Conservation (phyloP, 2,329 filamentous ascomycete species). For the Phaeosphaeria sp. region DNA sequence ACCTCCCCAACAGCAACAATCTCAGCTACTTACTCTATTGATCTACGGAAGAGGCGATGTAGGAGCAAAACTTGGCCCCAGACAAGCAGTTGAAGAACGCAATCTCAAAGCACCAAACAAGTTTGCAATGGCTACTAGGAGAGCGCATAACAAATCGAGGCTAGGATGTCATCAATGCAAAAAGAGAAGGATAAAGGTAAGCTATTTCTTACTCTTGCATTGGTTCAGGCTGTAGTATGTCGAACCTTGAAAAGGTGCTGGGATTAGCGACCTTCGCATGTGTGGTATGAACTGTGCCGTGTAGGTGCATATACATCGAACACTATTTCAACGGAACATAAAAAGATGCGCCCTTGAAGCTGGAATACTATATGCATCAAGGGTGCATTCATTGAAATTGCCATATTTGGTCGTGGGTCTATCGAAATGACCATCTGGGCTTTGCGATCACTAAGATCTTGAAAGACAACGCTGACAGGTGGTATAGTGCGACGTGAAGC, state of each 20-base stretch:
- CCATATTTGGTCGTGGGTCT: too few relatives aligned
- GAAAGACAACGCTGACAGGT: constrained; percentile 15
- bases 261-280: not conserved
- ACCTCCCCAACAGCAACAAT: constrained; percentile 11
- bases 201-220: constrained; percentile 3
- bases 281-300: not conserved
- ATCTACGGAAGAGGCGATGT: not conserved
- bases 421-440: too few relatives aligned
- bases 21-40: not conserved
- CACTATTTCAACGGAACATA: constrained; percentile 19
- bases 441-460: too few relatives aligned
- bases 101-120: not conserved
- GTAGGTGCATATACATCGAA: not conserved
- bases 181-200: constrained; percentile 44
- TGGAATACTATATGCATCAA: too few relatives aligned
- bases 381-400: too few relatives aligned
- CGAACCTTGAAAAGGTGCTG: not conserved
- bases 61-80: not conserved
- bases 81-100: not conserved
- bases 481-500: constrained; percentile 40
- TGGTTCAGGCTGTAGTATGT: not conserved
- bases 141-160: constrained; percentile 44
- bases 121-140: constrained; percentile 35
- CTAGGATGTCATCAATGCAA: constrained; percentile 45
- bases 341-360: not conserved